Percentiles rank a stretch among this genome's conserved stretches.
phyloP scores from a whole-genome alignment of 2,329 filamentous ascomycete species.

The Chaetomium olivaceum region DNA sequence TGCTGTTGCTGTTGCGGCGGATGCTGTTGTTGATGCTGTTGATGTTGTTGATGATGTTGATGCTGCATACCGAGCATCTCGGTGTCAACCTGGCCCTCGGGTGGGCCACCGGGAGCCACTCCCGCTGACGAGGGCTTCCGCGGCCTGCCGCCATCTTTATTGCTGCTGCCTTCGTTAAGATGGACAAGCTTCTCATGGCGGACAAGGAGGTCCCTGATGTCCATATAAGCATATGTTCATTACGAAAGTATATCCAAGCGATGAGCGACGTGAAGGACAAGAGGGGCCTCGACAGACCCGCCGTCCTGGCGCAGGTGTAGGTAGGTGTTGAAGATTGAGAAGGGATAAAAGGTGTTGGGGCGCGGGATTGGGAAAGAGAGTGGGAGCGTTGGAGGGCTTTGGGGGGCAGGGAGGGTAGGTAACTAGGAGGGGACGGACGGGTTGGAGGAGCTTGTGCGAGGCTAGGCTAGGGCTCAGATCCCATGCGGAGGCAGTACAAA shows the following conservation, averaged over 20 bases:
- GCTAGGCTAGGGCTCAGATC: conserved; percentile 10
- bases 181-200: conserved; percentile 66
- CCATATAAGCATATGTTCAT: conserved; percentile 55
- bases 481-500: conserved; percentile 20
- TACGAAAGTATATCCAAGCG: neutral
- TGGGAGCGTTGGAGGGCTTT: neutral
- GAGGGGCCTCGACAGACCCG: neutral
- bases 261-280: neutral
- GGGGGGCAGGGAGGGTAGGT: conserved; percentile 1
- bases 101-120: conserved; percentile 45
- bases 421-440: neutral
- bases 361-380: neutral
- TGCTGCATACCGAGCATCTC: conserved; percentile 50
- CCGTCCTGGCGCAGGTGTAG: neutral
- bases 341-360: neutral
- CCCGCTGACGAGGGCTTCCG: conserved; percentile 54
- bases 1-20: conserved; percentile 41
- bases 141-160: conserved; percentile 53
- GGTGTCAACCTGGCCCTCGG: conserved; percentile 49
- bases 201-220: conserved; percentile 64
- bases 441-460: conserved; percentile 18
- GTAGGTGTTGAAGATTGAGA: neutral
- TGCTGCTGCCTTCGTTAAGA: conserved; percentile 54
- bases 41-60: conserved; percentile 42
- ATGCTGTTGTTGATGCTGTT: conserved; percentile 35